A percentile compares a stretch with the other conserved stretches of the same genome.
phyloP scores from a whole-genome alignment of 495 filamentous ascomycete genomes.

The Amniculicola lignicola region DNA sequence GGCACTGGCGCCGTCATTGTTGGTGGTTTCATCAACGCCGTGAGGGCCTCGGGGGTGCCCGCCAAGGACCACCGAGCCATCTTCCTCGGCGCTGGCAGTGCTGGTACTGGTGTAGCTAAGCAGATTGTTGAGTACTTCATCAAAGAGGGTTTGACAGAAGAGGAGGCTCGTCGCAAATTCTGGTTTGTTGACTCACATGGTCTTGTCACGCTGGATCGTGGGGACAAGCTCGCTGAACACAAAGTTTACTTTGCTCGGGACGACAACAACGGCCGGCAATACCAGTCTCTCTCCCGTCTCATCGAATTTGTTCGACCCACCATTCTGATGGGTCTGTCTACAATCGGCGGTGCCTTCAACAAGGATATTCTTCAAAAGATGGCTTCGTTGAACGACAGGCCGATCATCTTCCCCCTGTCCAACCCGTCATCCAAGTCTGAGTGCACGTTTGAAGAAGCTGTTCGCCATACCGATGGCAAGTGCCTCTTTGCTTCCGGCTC shows the following conservation, averaged over 20 bases:
- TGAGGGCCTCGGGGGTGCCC: conserved; percentile 81
- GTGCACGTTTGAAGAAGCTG: conserved; percentile 90
- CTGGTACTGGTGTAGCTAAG: conserved; percentile 94
- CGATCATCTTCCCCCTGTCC: conserved; percentile 90
- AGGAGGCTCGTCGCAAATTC: conserved; percentile 85
- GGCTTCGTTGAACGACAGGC: conserved; percentile 72
- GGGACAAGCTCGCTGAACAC: conserved; percentile 91
- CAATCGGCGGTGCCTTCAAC: conserved; percentile 91
- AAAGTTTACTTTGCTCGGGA: conserved; percentile 94
- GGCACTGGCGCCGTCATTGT: conserved; percentile 95
- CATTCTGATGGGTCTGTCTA: conserved; percentile 90
- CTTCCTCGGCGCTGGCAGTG: conserved; percentile 93
- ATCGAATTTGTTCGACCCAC: conserved; percentile 92
- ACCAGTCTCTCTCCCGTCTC: conserved; percentile 83
- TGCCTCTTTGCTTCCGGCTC: conserved; percentile 93
- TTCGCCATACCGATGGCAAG: conserved; percentile 82
- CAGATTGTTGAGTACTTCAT: conserved; percentile 96
- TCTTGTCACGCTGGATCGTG: conserved; percentile 88
- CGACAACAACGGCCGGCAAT: conserved; percentile 90
- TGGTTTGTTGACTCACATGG: conserved; percentile 95
- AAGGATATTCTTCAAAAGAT: conserved; percentile 80
- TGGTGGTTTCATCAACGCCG: conserved; percentile 89
- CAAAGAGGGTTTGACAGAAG: conserved; percentile 86
- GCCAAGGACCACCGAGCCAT: conserved; percentile 89
- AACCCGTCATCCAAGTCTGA: conserved; percentile 96